Evolutionary conservation across 2,329 filamentous ascomycete species (phyloP).

Genomic region (Achaetomium macrosporum): DNA sequence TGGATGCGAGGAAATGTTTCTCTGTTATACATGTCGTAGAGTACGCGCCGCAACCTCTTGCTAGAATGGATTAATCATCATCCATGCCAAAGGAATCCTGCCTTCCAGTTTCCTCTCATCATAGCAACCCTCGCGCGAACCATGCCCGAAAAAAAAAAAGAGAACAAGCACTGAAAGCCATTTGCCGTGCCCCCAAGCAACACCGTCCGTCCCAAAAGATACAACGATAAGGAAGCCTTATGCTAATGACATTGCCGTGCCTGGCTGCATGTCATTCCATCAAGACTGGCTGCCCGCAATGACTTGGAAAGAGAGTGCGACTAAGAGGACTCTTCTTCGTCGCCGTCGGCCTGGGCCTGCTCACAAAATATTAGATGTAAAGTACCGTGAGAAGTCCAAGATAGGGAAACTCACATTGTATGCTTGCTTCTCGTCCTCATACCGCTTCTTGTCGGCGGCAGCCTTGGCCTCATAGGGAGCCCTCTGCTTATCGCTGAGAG

Average conservation of each 20-base stretch:
- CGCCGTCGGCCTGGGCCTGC: conserved; percentile 48
- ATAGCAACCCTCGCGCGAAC: conserved; percentile 26
- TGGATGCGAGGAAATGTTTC: not conserved
- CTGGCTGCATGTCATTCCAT: conserved; percentile 20
- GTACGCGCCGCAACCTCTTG: conserved; percentile 8
- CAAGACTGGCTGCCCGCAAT: conserved; percentile 25
- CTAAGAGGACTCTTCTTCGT: conserved; percentile 47
- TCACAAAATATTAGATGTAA: conserved; percentile 11
- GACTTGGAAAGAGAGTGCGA: conserved; percentile 23
- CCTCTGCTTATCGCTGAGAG: conserved; percentile 86
- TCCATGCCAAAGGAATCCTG: conserved; percentile 19
- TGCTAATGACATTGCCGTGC: conserved; percentile 17
- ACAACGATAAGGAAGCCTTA: conserved; percentile 26
- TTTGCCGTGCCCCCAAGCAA: conserved; percentile 26
- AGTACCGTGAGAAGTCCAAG: not conserved
- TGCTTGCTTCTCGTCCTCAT: conserved; percentile 93
- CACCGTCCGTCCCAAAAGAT: conserved; percentile 29
- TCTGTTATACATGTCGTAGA: conserved; percentile 24
- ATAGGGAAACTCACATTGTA: conserved; percentile 67
- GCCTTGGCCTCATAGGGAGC: conserved; percentile 95
- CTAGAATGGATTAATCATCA: conserved; percentile 19
- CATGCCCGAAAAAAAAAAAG: conserved; percentile 25
- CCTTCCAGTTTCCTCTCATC: conserved; percentile 20
- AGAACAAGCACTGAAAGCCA: conserved; percentile 25
- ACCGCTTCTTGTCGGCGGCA: conserved; percentile 95